These are phyloP conservation scores for Craterostigma plantagineum DNA, from an alignment of 257 asterid species.

Conservation along the genomic window DNA sequence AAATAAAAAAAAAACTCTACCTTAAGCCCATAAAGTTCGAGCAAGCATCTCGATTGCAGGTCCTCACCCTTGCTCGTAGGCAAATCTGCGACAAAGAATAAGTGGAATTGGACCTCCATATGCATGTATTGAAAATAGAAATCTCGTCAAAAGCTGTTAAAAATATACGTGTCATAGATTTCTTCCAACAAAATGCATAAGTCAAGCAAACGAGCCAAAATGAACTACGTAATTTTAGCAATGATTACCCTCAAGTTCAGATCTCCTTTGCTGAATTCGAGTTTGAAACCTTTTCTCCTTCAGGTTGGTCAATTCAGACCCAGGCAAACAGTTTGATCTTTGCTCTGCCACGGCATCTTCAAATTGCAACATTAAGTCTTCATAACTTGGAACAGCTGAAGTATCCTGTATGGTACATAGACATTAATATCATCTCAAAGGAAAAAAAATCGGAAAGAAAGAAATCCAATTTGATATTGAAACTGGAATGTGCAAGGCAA, in stretches of 20 bases:
- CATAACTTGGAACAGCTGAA: constrained; percentile 33
- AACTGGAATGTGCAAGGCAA: too few species aligned
- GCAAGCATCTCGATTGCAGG: constrained; percentile 88
- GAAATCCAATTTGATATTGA: too few species aligned
- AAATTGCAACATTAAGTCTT: constrained; percentile 75
- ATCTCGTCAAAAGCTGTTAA: too few species aligned
- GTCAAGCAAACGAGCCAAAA: too few species aligned
- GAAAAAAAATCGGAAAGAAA: background rate
- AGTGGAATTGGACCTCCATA: background rate
- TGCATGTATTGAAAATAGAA: too few species aligned
- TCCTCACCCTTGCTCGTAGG: constrained; percentile 96
- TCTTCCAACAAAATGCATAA: too few species aligned
- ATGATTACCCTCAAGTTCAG: constrained; percentile 76
- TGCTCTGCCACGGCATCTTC: constrained; percentile 65
- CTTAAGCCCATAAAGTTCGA: constrained; percentile 95
- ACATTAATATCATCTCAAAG: constrained; percentile 2
- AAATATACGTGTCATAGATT: too few species aligned
- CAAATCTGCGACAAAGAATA: constrained; percentile 36
- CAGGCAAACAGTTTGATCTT: constrained; percentile 41
- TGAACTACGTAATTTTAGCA: too few species aligned
- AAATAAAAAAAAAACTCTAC: constrained; percentile 26
- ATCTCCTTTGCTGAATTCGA: constrained; percentile 51
- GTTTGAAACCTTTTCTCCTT: constrained; percentile 48
- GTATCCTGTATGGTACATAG: constrained; percentile 27
- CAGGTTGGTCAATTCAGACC: constrained; percentile 40